Base-by-base conservation (phyloP, 441 rosid genomes). In the Erodium trifolium region DNA sequence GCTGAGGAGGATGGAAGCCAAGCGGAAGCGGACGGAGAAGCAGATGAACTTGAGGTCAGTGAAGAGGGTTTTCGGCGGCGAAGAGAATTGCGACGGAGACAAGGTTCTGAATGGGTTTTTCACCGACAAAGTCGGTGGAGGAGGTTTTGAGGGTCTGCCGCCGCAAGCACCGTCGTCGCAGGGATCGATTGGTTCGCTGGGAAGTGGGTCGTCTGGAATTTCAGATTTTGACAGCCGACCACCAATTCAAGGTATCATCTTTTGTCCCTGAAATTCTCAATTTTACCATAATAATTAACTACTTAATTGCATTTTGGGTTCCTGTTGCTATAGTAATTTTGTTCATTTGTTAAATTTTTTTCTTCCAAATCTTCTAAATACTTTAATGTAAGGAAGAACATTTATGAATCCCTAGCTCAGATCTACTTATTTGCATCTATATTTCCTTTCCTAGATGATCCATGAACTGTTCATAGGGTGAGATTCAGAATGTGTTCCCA, bases 21-120 rank as follows among this genome's bases (percentile, higher is more conserved):
- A 93, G 82, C 78, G 96, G 80, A 90, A 86, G 84, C 82, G 96
- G 72, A 72, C 82, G 45, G 88, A 87, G 85, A 93, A 88, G 73
- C 90, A 83, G 79, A 82, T 80, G 79, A 86, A 75, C 73, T 17
- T 16, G 5, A 55, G 23, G 62, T 55, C 62, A 16, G 62, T 16
- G 62, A 16, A n/a, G 57, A 51, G 57, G 57, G 5, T 4, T 51
- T 51, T n/a, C n/a, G 57, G 57, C 57, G 57, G 57, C 18, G 57
- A 51, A 3, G 57, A 51, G 6, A 51, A 51, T 51, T 13, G 57
- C 57, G 45, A 39, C 10, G 45, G 1, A 0, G 45, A 39, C 10
- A 39, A 39, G 10, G 45, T 39, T 39, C 5, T 6, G 5, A 23
- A 23, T 23, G 27, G 27, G 27, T 23, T 23, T 23, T 23, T 23